Evolutionary conservation across 805 yeast genomes (phyloP).

Genomic region (Kodamaea sagamina): DNA sequence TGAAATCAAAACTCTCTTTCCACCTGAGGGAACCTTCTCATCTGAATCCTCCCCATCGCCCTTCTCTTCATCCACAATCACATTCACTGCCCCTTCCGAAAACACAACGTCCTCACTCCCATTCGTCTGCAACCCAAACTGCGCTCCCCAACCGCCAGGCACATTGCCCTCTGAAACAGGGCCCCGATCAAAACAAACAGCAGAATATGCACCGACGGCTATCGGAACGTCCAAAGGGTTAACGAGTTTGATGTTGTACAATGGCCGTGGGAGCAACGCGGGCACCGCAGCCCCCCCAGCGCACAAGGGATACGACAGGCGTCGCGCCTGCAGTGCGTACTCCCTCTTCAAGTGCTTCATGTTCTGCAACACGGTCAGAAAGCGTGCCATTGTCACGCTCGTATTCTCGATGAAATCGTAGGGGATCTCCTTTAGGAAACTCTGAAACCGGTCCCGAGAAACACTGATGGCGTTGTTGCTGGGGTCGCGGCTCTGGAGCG

Average conservation of each 20-base stretch:
- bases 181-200: not conserved
- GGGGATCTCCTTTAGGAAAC: conserved; percentile 4
- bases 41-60: too few relatives aligned
- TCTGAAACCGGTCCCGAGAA: conserved; percentile 3
- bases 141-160: too few relatives aligned
- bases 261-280: conserved; percentile 6
- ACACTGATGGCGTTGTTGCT: not conserved
- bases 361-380: conserved; percentile 4
- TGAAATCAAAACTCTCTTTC: too few relatives aligned
- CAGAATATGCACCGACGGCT: conserved; percentile 1
- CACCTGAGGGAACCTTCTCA: too few relatives aligned
- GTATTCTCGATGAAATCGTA: conserved; percentile 7
- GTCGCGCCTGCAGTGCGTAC: conserved; percentile 1
- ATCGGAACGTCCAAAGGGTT: conserved; percentile 7
- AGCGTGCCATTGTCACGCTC: not conserved
- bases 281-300: not conserved
- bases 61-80: too few relatives aligned
- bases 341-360: conserved; percentile 8
- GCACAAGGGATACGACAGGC: conserved; percentile 2
- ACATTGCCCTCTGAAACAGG: not conserved
- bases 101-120: too few relatives aligned
- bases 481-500: not conserved
- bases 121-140: too few relatives aligned
- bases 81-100: too few relatives aligned
- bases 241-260: conserved; percentile 1